A percentile compares a stretch with the other conserved stretches of the same genome.
Conservation (phyloP, 2,329 filamentous ascomycete genomes). For the Mycocentrospora acerina region DNA sequence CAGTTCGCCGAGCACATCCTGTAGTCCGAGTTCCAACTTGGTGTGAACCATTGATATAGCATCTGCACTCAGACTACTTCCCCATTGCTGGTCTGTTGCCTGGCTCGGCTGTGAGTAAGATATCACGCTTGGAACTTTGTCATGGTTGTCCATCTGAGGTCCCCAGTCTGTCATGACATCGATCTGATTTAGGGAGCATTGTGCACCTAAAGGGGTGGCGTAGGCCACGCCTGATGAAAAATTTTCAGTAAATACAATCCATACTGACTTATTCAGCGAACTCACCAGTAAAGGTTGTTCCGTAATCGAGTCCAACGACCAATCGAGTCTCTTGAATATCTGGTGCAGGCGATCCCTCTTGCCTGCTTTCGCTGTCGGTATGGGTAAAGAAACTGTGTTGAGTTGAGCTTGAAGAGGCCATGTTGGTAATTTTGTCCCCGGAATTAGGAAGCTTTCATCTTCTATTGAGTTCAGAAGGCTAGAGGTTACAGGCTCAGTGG, state of each 20-base stretch:
- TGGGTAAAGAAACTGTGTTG: background rate
- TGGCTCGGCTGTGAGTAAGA: slow-evolving; percentile 22
- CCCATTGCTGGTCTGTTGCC: slow-evolving; percentile 23
- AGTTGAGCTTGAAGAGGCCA: background rate
- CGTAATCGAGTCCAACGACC: slow-evolving; percentile 22
- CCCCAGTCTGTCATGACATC: slow-evolving; percentile 27
- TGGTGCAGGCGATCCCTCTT: background rate
- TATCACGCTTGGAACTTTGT: slow-evolving; percentile 33
- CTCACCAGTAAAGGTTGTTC: slow-evolving; percentile 21
- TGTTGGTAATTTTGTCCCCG: too few species aligned
- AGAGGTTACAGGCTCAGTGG: too few species aligned
- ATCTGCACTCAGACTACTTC: slow-evolving; percentile 17
- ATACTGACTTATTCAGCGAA: background rate
- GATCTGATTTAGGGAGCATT: slow-evolving; percentile 21
- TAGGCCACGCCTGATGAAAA: slow-evolving; percentile 20
- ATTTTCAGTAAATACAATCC: background rate
- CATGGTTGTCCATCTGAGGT: slow-evolving; percentile 17
- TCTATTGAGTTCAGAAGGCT: too few species aligned
- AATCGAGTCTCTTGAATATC: slow-evolving; percentile 9
- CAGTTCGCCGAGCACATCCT: slow-evolving; percentile 21
- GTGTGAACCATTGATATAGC: slow-evolving; percentile 33
- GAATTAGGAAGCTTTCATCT: too few species aligned
- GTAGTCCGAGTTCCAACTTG: slow-evolving; percentile 32
- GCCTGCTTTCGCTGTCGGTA: background rate
- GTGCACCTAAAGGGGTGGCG: slow-evolving; percentile 6